A percentile compares a stretch with the other conserved stretches of the same genome.
phyloP scores from a whole-genome alignment of 2,329 filamentous ascomycete genomes.

The Pseudogymnoascus destructans region DNA sequence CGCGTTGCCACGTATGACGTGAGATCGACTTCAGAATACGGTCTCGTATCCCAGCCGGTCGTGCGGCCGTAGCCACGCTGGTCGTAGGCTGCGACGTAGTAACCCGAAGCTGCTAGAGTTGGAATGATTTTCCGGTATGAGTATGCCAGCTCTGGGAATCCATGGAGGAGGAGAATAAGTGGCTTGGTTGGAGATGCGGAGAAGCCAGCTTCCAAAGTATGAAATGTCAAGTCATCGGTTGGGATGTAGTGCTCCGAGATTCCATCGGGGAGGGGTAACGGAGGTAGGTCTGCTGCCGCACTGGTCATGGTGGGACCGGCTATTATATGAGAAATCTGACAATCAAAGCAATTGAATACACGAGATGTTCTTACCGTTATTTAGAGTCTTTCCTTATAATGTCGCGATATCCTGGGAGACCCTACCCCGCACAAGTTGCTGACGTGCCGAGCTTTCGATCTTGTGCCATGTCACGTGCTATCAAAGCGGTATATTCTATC shows the following conservation, averaged over 20 bases:
- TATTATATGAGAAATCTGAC: not conserved
- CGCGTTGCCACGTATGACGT: constrained; percentile 43
- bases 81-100: constrained; percentile 53
- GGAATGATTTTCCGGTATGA: constrained; percentile 55
- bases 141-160: constrained; percentile 56
- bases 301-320: constrained; percentile 20
- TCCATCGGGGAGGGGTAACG: constrained; percentile 37
- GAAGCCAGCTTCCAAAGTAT: constrained; percentile 43
- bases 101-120: constrained; percentile 44
- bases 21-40: constrained; percentile 40
- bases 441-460: not conserved
- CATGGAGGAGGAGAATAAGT: constrained; percentile 49
- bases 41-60: constrained; percentile 41
- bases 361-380: not conserved
- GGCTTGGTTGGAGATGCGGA: constrained; percentile 31
- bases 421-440: not conserved
- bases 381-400: not conserved
- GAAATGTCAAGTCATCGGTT: constrained; percentile 47
- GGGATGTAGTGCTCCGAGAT: constrained; percentile 44
- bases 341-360: not conserved
- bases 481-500: not conserved
- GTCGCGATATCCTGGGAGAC: not conserved
- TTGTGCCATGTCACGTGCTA: not conserved
- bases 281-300: not conserved
- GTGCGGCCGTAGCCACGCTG: constrained; percentile 57